Base-by-base conservation (phyloP, 2,329 filamentous ascomycete species). In the Penicillium concentricum region DNA sequence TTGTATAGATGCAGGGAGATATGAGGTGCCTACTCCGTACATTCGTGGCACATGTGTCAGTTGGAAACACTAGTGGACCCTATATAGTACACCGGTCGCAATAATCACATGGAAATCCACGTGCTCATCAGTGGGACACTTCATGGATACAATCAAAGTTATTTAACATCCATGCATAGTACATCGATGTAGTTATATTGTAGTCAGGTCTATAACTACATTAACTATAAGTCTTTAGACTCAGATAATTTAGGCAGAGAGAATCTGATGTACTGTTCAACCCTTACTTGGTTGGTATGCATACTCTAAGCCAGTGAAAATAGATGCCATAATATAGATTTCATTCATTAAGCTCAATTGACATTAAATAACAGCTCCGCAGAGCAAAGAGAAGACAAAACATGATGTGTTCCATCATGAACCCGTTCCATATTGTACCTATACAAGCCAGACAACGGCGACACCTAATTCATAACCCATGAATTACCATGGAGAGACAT, bases 351-450 rank as follows among this genome's bases (percentile, higher is more conserved):
- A 48, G 37, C 42, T 43, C 20, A 47, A 42, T 61, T 37, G 55
- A 56, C 61, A 65, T 63, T 63, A 62, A n/a, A 57, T 53, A 54
- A 44, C 50, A 53, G 54, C 54, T 54, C n/a, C 32, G 38, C 18
- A 28, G 54, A 53, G 37, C 41, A 38, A 9, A 24, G 4, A 43
- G 50, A 57, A 54, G 24, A 57, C 16, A 43, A 53, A 53, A 44
- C 34, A 24, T 34, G 22, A 51, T 42, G 35, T 41, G 42, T 46
- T 34, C 39, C 52, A 50, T 56, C 41, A 54, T 44, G 49, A 57
- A 55, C 54, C 42, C 49, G 58, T 34, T 56, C 60, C 42, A 55
- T 57, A 50, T 59, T 59, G 60, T 65, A 65, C 61, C 53, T 56
- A 18, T 56, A 52, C 48, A 63, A 57, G 49, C 54, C 61, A 57